These are phyloP conservation scores for Gnaphalium uliginosum DNA, from an alignment of 129 eudicot species.

Conservation along the genomic window DNA sequence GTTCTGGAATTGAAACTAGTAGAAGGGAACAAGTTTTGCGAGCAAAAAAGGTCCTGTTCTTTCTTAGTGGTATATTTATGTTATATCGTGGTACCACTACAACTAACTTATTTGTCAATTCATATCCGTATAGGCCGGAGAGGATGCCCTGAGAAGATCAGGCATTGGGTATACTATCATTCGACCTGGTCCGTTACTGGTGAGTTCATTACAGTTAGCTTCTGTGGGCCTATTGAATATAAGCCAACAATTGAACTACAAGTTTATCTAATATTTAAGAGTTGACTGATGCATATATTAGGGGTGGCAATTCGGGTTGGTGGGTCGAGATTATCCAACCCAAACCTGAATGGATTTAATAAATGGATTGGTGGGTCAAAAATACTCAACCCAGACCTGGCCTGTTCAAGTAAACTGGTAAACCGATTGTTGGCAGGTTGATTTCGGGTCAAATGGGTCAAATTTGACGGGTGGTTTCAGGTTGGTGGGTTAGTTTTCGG, in stretches of 20 bases:
- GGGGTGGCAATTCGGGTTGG: too few species aligned
- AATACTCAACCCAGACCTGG: too few species aligned
- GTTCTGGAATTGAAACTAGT: conserved; percentile 73
- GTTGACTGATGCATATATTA: neutral
- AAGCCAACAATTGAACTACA: neutral
- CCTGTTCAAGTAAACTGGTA: too few species aligned
- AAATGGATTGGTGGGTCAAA: too few species aligned
- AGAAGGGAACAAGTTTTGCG: conserved; percentile 89
- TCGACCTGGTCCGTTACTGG: conserved; percentile 96
- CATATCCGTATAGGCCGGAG: conserved; percentile 72
- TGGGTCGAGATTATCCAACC: too few species aligned
- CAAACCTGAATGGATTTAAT: too few species aligned
- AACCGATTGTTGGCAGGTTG: too few species aligned
- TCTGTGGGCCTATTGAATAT: neutral
- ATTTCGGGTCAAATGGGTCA: too few species aligned
- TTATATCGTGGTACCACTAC: neutral
- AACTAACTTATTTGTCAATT: neutral
- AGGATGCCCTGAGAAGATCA: conserved; percentile 85
- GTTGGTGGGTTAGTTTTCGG: too few species aligned
- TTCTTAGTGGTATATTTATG: neutral
- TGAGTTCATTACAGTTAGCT: conserved; percentile 31
- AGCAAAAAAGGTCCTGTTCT: conserved; percentile 75
- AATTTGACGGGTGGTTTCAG: too few species aligned
- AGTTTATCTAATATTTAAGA: neutral
- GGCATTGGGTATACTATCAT: conserved; percentile 96